These are phyloP conservation scores for Bassia scoparia DNA, from an alignment of 148 eudicot genomes.

Conservation along the genomic window DNA sequence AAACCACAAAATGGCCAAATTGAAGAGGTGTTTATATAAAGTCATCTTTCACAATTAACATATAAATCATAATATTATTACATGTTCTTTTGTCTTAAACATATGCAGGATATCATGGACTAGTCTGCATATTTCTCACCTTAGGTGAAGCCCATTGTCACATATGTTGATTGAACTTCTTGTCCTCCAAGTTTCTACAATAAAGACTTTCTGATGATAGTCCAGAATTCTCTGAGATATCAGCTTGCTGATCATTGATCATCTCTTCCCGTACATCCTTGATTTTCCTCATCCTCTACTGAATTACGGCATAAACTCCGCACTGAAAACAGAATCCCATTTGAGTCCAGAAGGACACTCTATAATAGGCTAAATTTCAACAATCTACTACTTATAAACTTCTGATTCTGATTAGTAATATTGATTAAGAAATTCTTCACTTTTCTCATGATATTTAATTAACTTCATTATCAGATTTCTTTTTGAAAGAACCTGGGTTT, in stretches of 20 bases:
- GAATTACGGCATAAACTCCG: neutral
- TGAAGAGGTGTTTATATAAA: neutral
- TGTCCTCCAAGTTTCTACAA: neutral
- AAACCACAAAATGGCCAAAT: neutral
- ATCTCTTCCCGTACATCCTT: slow-evolving; percentile 2
- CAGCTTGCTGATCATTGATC: slow-evolving; percentile 2
- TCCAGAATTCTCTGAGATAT: slow-evolving; percentile 8
- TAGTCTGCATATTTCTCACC: slow-evolving; percentile 5
- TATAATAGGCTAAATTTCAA: neutral
- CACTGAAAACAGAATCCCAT: neutral
- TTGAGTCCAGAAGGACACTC: neutral
- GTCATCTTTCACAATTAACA: neutral
- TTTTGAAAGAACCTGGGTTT: neutral
- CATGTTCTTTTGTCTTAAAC: neutral
- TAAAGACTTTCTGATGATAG: slow-evolving; percentile 12
- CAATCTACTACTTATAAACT: neutral
- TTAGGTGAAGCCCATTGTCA: slow-evolving; percentile 1
- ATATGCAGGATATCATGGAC: neutral
- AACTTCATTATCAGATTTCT: neutral
- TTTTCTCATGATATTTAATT: neutral
- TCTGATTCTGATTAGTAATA: neutral
- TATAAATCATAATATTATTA: neutral
- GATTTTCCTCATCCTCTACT: neutral
- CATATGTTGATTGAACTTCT: neutral
- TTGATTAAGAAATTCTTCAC: neutral